phyloP scores from a whole-genome alignment of 2,329 filamentous ascomycete genomes.

The Aspergillus costaricaensis region DNA sequence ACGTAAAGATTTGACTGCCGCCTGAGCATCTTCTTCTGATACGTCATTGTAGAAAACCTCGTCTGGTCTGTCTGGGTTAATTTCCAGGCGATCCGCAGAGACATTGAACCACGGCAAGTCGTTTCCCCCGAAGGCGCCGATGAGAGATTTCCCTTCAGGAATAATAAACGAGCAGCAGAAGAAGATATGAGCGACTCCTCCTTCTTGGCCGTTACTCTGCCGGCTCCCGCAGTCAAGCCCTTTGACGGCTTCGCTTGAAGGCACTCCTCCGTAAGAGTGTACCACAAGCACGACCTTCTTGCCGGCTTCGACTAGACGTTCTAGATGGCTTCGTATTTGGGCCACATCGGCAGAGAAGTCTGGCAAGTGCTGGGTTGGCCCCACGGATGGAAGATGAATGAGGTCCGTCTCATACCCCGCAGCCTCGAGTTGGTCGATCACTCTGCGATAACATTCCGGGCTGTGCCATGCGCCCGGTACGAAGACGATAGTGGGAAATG shows the following conservation, averaged over 20 bases:
- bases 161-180: slow-evolving; percentile 5
- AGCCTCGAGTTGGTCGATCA: neutral
- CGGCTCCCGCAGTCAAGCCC: neutral
- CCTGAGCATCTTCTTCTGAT: neutral
- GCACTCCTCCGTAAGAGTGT: slow-evolving; percentile 11
- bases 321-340: neutral
- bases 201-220: neutral
- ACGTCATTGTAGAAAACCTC: slow-evolving; percentile 10
- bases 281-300: slow-evolving; percentile 4
- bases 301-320: neutral
- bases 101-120: slow-evolving; percentile 6
- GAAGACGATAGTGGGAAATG: neutral
- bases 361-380: neutral
- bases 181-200: neutral
- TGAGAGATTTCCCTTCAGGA: neutral
- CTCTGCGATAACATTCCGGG: neutral
- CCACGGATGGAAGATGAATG: slow-evolving; percentile 5
- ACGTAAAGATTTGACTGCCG: neutral
- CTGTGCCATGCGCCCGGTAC: slow-evolving; percentile 13
- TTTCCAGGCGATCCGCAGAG: neutral
- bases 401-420: neutral
- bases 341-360: neutral
- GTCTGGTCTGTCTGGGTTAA: neutral
- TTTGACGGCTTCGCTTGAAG: neutral
- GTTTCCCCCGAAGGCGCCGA: neutral